Base-by-base conservation (phyloP, 495 filamentous ascomycete genomes). In the Aspergillus nidulans region DNA sequence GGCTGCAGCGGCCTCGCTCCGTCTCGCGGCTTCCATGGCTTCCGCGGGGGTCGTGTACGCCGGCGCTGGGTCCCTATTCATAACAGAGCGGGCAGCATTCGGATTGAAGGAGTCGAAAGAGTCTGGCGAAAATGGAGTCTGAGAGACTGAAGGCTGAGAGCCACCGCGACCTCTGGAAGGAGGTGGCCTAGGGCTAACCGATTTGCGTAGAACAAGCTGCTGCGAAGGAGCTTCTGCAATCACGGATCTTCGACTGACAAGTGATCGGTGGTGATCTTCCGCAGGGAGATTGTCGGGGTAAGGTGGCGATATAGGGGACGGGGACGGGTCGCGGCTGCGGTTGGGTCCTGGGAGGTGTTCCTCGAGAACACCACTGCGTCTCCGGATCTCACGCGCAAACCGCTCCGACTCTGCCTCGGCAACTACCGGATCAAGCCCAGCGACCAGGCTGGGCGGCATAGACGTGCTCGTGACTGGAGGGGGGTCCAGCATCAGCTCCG, bases 71-170 rank as follows among this genome's bases (percentile, higher is more conserved):
- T 72, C 69, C 28, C 65, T 61, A 25, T 55, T 61, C 4, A 62
- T 57, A 7, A 59, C 67, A 13, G 64, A 57, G 1, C 71, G 67
- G 4, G 75, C 69, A 1, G 73, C 60, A 49, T 71, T 58, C 1
- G 75, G 77, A 42, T 80, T 80, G 48, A 76, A 64, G 9, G 66
- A 51, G 45, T 73, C 68, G 45, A 71, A 97, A 15, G 88, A 90
- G 64, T 97, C 94, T 0, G 95, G 94, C 16, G 87, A 89, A 63
- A 95, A 97, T 0, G 94, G 92, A 18, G 88, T 74, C 9, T 80
- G 95, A 15, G 87, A 89, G 61, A 95, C 96, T 0, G 94, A 91
- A 19, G 89, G 73, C 8, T 80, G 83, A 0, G 87, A 86, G 1
- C 79, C 66, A 30, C 26, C 50, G 12, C 39, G 26, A 21, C 52